A percentile compares a stretch with the other conserved stretches of the same genome.
Conservation (phyloP, 441 rosid species). For the Mallotus japonicus region DNA sequence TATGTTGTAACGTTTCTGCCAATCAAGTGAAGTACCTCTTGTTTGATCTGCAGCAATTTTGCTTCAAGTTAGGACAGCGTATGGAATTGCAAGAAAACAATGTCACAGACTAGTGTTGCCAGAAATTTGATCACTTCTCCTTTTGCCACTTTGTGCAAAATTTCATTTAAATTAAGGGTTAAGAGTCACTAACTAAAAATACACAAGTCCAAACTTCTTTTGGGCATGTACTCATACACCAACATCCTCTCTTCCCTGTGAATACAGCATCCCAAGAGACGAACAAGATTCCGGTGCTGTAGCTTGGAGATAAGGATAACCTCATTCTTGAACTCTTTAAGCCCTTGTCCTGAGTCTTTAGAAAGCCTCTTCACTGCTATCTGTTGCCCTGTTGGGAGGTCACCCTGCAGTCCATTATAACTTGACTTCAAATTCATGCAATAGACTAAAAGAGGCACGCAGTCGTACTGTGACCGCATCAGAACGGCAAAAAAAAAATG, state of each 20-base stretch:
- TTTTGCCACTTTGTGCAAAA: no score
- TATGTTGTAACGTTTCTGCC: conserved; percentile 53
- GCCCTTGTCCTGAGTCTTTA: conserved; percentile 25
- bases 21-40: conserved; percentile 25
- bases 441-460: no score
- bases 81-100: neutral
- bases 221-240: conserved; percentile 45
- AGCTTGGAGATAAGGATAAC: conserved; percentile 45
- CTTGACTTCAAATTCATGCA: neutral
- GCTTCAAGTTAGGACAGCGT: conserved; percentile 5
- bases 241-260: conserved; percentile 44
- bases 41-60: conserved; percentile 27
- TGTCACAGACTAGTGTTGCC: neutral
- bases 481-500: neutral
- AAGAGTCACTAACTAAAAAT: conserved; percentile 36
- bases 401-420: conserved; percentile 20
- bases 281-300: conserved; percentile 52
- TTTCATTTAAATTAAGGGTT: neutral
- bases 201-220: conserved; percentile 45
- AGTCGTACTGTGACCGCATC: neutral
- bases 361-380: conserved; percentile 24
- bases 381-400: conserved; percentile 8
- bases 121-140: no score
- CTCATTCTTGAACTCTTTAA: conserved; percentile 38
- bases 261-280: conserved; percentile 43